Evolutionary conservation across 257 asterid species (phyloP).

Genomic region (Fraxinus americana): DNA sequence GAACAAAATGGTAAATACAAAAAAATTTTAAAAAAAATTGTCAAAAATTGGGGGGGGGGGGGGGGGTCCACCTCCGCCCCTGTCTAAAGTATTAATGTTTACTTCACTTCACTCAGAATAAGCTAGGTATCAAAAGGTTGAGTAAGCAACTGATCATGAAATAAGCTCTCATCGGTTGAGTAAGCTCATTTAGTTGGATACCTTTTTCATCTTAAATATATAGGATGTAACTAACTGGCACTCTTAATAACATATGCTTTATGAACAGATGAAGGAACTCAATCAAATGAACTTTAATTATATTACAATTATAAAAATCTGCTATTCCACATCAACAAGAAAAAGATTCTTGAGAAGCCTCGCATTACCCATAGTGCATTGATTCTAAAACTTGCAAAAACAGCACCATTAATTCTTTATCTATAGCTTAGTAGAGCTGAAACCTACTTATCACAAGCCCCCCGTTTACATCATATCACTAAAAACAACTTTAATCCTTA

Average conservation of each 20-base stretch:
- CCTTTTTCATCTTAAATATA: neutral
- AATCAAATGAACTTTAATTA: neutral
- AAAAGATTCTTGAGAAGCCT: neutral
- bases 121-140: neutral
- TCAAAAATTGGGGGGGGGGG: no score
- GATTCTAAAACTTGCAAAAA: neutral
- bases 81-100: neutral
- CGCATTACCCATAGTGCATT: neutral
- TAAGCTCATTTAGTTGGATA: neutral
- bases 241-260: neutral
- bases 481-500: constrained; percentile 12
- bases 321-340: neutral
- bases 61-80: no score
- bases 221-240: neutral
- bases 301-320: neutral
- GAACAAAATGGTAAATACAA: no score
- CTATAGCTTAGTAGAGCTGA: neutral
- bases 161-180: neutral
- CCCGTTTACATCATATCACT: neutral
- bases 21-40: no score
- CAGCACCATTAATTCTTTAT: neutral
- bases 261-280: neutral
- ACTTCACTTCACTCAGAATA: neutral
- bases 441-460: constrained; percentile 9
- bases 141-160: neutral